Evolutionary conservation across 2,329 filamentous ascomycete species (phyloP).

Genomic region (Apiospora phragmitis): DNA sequence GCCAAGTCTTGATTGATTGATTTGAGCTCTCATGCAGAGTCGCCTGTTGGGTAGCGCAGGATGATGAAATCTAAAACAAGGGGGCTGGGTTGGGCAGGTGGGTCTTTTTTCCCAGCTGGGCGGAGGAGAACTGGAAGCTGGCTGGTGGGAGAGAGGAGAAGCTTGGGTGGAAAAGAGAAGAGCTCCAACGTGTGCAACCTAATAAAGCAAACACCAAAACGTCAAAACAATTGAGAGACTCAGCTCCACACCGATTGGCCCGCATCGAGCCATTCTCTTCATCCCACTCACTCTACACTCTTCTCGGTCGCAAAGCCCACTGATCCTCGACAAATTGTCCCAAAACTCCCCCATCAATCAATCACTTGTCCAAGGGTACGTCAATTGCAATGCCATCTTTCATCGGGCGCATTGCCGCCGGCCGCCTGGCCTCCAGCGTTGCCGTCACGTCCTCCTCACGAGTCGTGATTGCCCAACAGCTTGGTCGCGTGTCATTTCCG

Average conservation of each 20-base stretch:
- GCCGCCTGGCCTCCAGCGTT: slow-evolving; percentile 30
- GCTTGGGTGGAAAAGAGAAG: too few species aligned
- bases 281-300: background rate
- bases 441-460: slow-evolving; percentile 13
- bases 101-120: background rate
- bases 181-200: too few species aligned
- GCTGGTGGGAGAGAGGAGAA: background rate
- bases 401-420: slow-evolving; percentile 39
- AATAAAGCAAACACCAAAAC: background rate
- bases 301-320: background rate
- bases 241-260: background rate
- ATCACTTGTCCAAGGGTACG: background rate
- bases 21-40: background rate
- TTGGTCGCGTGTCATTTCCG: slow-evolving; percentile 20
- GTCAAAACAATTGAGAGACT: background rate
- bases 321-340: background rate
- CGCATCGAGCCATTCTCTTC: background rate
- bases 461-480: slow-evolving; percentile 21
- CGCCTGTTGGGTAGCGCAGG: background rate
- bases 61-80: background rate
- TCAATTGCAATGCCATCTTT: slow-evolving; percentile 40
- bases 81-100: slow-evolving; percentile 8
- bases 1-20: too few species aligned
- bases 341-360: background rate
- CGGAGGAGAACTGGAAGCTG: background rate